Evolutionary conservation across 805 yeast genomes (phyloP), one percentile per base, ranked within the genome.

Genomic region (Barnettozyma californica): DNA sequence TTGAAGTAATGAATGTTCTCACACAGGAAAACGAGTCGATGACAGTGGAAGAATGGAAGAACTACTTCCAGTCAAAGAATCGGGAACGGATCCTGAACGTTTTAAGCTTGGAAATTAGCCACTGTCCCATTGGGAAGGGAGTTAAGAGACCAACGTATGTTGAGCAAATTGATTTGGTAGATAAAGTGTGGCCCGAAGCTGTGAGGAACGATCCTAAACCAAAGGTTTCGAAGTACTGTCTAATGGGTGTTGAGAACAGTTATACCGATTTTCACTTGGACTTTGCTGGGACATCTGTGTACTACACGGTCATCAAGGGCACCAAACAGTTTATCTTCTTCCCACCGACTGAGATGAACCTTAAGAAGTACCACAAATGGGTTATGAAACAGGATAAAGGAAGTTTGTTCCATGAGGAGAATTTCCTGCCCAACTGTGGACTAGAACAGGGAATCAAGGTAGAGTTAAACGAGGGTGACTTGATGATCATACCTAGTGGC

Each of bases 221-320:
- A 1, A 75, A 80, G 52, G 86, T 84, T 2, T 80, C 89, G 19
- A 79, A 83, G 47, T 90, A 90, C 62, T 83, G 95, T 53, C 70
- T 90, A 37, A 90, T 90, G 95, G 85, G 95, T 0, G 95, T 87
- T 2, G 69, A 74, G 23, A 79, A 83, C 51, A 81, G 94, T 2
- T 90, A 78, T 62, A 90, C 97, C 0, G 97, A 90, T 62, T 90
- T 89, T 66, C 97, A 90, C 64, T 72, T 90, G 39, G 97, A 90
- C 64, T 90, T 90, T 64, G 94, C 95, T 2, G 97, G 96, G 0
- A 87, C 96, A 0, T 85, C 94, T 1, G 97, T 90, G 5, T 90
- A 87, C 62, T 90, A 90, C 65, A 87, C 92, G 2, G 81, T 90
- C 3, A 66, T 90, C 14, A 68, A 74, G n/a, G 97, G 97, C 1